Conservation (phyloP, 768 basidiomycete genomes). For the Lactifluus echinatus region DNA sequence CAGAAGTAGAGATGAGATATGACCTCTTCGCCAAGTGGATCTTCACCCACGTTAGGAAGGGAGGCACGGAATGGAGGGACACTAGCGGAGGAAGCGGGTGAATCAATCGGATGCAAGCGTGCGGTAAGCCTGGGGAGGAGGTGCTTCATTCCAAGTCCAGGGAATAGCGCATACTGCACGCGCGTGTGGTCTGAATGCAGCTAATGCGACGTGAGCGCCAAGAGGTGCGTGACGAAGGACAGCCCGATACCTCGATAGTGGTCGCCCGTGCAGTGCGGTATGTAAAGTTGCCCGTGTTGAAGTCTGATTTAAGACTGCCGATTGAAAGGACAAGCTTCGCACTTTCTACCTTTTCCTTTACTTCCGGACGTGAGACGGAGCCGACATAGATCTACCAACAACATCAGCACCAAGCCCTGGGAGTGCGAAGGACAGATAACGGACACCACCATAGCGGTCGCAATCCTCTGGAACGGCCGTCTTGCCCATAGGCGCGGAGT, state of each 20-base stretch:
- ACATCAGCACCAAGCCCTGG: neutral
- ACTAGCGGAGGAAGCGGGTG: conserved; percentile 32
- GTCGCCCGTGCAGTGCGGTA: conserved; percentile 53
- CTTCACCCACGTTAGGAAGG: conserved; percentile 42
- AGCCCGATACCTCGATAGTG: conserved; percentile 49
- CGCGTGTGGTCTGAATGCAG: conserved; percentile 68
- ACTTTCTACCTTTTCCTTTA: conserved; percentile 64
- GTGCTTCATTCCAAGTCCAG: conserved; percentile 65
- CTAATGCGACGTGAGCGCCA: conserved; percentile 29
- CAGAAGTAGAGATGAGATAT: conserved; percentile 82
- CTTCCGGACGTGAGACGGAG: conserved; percentile 50
- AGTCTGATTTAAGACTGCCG: conserved; percentile 64
- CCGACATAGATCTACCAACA: conserved; percentile 62
- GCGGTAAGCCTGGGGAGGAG: conserved; percentile 65
- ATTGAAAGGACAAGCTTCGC: conserved; percentile 71
- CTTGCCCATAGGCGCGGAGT: conserved; percentile 77
- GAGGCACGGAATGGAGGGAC: conserved; percentile 34
- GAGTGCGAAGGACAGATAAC: conserved; percentile 23
- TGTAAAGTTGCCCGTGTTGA: conserved; percentile 85
- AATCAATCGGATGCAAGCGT: conserved; percentile 37
- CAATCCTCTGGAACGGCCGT: conserved; percentile 62
- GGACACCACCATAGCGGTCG: conserved; percentile 70
- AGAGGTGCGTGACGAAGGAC: neutral
- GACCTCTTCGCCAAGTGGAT: conserved; percentile 26
- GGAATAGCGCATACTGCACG: conserved; percentile 55